A percentile compares a stretch with the other conserved stretches of the same genome.
These are phyloP conservation scores for Coccomyxa sp. DNA, from an alignment of 139 green algal species.

Conservation along the genomic window DNA sequence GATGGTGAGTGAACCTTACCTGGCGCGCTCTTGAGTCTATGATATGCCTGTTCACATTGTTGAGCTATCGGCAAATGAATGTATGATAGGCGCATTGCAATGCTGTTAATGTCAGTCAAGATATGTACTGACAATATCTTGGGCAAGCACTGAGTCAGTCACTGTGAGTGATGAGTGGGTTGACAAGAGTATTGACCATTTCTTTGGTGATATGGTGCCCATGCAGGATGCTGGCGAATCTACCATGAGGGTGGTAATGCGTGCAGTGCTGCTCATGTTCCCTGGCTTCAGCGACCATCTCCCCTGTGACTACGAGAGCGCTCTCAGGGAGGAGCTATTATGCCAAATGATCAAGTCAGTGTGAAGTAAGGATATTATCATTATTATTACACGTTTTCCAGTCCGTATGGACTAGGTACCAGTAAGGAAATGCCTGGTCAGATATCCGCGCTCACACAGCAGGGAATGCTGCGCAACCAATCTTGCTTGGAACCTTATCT, in stretches of 20 bases:
- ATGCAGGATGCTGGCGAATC: neutral
- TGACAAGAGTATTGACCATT: neutral
- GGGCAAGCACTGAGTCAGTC: neutral
- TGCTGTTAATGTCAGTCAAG: neutral
- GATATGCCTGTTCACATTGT: too few relatives aligned
- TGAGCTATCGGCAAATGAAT: too few relatives aligned
- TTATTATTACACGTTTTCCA: too few relatives aligned
- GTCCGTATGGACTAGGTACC: too few relatives aligned
- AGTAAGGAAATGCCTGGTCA: too few relatives aligned
- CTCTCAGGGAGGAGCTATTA: neutral
- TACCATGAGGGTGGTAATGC: neutral
- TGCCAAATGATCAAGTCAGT: too few relatives aligned
- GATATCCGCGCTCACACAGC: too few relatives aligned
- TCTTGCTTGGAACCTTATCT: too few relatives aligned
- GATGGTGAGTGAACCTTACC: neutral
- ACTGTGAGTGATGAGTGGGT: neutral
- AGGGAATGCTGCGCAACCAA: too few relatives aligned
- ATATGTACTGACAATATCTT: neutral
- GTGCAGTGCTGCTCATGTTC: neutral
- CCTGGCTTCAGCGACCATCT: neutral
- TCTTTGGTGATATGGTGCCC: neutral
- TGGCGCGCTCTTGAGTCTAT: neutral
- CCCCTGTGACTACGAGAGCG: neutral
- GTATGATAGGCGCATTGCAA: too few relatives aligned
- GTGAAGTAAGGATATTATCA: too few relatives aligned